Conservation (phyloP, 2,329 filamentous ascomycete species). For the Dichotomopilus funicola region DNA sequence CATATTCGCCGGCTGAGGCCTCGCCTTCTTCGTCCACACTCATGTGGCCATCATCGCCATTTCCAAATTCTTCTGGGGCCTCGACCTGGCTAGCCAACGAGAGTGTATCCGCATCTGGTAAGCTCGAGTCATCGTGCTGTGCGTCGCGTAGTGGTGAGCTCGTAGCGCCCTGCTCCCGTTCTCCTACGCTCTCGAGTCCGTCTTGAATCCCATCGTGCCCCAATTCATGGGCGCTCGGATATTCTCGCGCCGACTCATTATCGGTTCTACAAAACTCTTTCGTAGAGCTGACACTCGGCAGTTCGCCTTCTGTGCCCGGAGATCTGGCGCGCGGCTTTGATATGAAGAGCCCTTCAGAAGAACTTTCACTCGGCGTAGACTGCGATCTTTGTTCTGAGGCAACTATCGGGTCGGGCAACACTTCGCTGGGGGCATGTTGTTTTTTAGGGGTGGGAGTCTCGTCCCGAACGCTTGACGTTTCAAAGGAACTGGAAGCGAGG, state of each 20-base stretch:
- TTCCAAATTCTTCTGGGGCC: constrained; percentile 6
- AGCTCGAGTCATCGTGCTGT: neutral
- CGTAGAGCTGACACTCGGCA: neutral
- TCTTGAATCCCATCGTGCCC: neutral
- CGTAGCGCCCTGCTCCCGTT: neutral
- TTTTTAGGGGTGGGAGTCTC: neutral
- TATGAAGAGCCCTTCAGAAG: constrained; percentile 12
- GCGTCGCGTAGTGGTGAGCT: neutral
- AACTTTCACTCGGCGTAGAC: constrained; percentile 6
- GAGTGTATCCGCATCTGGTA: constrained; percentile 9
- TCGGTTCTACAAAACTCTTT: neutral
- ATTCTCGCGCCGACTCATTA: neutral
- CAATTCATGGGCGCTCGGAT: neutral
- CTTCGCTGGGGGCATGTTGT: constrained; percentile 4
- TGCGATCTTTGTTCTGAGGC: neutral
- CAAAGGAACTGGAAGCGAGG: neutral
- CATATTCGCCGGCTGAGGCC: neutral
- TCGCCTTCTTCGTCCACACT: constrained; percentile 3
- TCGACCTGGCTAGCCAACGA: constrained; percentile 15
- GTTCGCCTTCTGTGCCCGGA: neutral
- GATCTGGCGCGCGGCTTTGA: neutral
- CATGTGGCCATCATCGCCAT: constrained; percentile 9
- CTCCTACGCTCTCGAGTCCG: neutral
- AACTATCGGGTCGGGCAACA: constrained; percentile 2
- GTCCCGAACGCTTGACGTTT: neutral